phyloP scores from a whole-genome alignment of 2,329 filamentous ascomycete species.

The Helminthosporium solani region DNA sequence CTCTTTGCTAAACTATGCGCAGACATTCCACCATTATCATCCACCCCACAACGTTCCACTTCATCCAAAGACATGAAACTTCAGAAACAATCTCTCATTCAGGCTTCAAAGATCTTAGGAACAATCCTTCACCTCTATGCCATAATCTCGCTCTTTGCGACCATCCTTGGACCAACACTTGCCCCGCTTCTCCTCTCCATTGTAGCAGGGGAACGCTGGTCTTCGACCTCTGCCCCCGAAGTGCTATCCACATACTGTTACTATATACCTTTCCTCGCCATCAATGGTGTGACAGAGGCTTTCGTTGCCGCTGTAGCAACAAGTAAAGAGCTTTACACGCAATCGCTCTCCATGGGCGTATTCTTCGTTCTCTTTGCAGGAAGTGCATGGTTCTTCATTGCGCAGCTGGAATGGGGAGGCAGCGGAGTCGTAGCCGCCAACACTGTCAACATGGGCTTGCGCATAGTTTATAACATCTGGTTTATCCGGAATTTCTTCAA shows the following conservation, averaged over 20 bases:
- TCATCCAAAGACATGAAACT: constrained; percentile 9
- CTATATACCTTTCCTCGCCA: constrained; percentile 87
- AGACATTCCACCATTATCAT: constrained; percentile 25
- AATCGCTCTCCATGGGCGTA: constrained; percentile 79
- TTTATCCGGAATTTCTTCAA: constrained; percentile 62
- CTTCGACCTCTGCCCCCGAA: constrained; percentile 66
- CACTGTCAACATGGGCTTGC: constrained; percentile 81
- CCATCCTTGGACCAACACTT: constrained; percentile 71
- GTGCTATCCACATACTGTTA: constrained; percentile 82
- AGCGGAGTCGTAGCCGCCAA: constrained; percentile 83
- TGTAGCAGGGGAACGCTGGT: constrained; percentile 77
- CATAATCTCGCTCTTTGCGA: constrained; percentile 68
- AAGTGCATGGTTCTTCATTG: constrained; percentile 73
- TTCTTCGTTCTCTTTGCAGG: constrained; percentile 77
- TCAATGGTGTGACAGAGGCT: constrained; percentile 89
- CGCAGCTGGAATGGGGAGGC: constrained; percentile 69
- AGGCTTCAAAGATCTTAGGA: constrained; percentile 56
- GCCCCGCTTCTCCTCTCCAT: constrained; percentile 72
- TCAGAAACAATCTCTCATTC: constrained; percentile 28
- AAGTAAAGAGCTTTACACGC: constrained; percentile 69
- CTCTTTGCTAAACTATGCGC: constrained; percentile 81
- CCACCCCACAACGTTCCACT: constrained; percentile 1
- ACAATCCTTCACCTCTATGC: constrained; percentile 71
- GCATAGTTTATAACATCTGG: constrained; percentile 74
- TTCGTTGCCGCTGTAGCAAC: constrained; percentile 88